Evolutionary conservation across 139 green algal species (phyloP).

Genomic region (Chloropicon primus): DNA sequence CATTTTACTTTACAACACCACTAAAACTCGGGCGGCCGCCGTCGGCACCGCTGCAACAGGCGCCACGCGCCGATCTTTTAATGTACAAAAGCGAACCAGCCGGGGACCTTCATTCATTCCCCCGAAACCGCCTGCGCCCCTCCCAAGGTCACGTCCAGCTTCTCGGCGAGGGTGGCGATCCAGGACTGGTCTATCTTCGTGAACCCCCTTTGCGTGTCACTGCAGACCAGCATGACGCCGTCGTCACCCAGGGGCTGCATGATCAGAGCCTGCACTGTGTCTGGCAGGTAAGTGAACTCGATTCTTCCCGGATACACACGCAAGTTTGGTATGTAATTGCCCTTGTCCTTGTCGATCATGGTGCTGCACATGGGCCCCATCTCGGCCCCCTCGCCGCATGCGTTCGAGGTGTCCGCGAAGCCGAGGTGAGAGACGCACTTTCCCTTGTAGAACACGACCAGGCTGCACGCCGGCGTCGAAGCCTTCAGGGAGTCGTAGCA

Average conservation of each 20-base stretch:
- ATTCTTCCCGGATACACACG: constrained; percentile 60
- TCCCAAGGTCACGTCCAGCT: constrained; percentile 51
- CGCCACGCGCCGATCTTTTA: too few relatives aligned
- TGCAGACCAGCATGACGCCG: constrained; percentile 53
- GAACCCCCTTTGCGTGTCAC: constrained; percentile 58
- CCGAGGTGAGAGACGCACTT: constrained; percentile 29
- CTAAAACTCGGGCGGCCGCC: too few relatives aligned
- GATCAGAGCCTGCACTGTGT: constrained; percentile 1
- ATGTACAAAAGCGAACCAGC: too few relatives aligned
- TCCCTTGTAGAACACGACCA: constrained; percentile 41
- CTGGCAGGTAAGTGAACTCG: constrained; percentile 19
- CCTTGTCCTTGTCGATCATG: constrained; percentile 34
- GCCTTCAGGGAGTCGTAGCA: constrained; percentile 37
- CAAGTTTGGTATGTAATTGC: constrained; percentile 86
- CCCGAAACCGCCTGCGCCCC: too few relatives aligned
- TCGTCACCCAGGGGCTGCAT: constrained; percentile 37
- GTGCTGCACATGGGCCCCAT: constrained; percentile 40
- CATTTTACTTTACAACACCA: too few relatives aligned
- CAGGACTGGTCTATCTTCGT: constrained; percentile 70
- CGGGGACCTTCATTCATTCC: neutral
- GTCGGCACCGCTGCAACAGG: too few relatives aligned
- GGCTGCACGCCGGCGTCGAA: constrained; percentile 28
- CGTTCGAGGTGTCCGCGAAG: neutral
- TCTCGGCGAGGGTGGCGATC: constrained; percentile 51
- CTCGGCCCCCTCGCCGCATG: constrained; percentile 7